Evolutionary conservation across 208 protist genomes (phyloP), one percentile per base, ranked within the genome.

Genomic region (Leptomonas pyrrhocoris): DNA sequence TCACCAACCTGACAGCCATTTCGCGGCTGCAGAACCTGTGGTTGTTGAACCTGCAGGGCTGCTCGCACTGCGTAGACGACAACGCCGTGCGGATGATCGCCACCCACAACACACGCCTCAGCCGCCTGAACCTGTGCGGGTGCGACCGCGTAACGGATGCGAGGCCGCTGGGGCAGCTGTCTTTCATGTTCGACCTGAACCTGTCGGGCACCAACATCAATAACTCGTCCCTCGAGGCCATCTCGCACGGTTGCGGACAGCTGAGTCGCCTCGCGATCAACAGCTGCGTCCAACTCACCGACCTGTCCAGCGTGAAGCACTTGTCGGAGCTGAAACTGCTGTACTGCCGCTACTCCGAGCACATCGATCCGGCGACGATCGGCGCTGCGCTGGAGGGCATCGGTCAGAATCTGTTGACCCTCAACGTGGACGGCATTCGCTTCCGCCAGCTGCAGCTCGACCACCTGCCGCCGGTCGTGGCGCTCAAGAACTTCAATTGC

Each of bases 331-430:
- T 91, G n/a, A 88, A 86, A 56, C 72, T 91, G 61, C 70, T 91
- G 27, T 91, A 91, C 77, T 91, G 85, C 74, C 85, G 85, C 71
- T 91, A 88, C 74, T 88, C 85, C 23, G 85, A 70, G 42, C 83
- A 88, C 73, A 91, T 91, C 62, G 63, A 65, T 23, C 80, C 80
- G 13, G 62, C 54, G 30, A 86, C 82, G 49, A 82, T 91, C 48
- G 53, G 64, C 3, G 53, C 16, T 4, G 80, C 88, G 36, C 77
- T 91, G 23, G 38, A 74, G 51, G 56, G 59, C 28, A 91, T 86
- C 59, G 83, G 85, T 15, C 34, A 72, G 19, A 79, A 74, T n/a
- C 70, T 91, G 48, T 70, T 91, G 28, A 91, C 85, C 38, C 71
- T 91, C 30, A 91, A 91, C 59, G 77, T 88, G n/a, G 85, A 91